A percentile compares a stretch with the other conserved stretches of the same genome.
These are phyloP conservation scores for Candida ulmi DNA, from an alignment of 805 yeast species.

Conservation along the genomic window DNA sequence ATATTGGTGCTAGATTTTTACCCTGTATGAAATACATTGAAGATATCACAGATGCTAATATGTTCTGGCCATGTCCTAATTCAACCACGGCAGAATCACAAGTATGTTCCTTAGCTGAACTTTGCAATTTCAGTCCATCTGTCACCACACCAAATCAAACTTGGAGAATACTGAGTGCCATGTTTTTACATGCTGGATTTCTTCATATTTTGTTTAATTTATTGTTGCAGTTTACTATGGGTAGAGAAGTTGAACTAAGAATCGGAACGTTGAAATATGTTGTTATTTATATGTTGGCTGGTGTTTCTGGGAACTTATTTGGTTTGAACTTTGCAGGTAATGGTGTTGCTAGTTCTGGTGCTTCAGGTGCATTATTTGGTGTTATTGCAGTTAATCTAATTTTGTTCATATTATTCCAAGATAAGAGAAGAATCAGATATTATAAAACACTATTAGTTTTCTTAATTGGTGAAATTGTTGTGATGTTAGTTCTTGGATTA, in stretches of 20 bases:
- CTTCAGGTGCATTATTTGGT: constrained; percentile 69
- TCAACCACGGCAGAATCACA: constrained; percentile 50
- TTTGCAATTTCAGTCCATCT: constrained; percentile 50
- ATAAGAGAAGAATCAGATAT: constrained; percentile 39
- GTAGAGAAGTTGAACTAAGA: constrained; percentile 48
- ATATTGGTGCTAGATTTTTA: constrained; percentile 64
- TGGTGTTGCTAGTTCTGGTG: constrained; percentile 65
- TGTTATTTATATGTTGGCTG: constrained; percentile 53
- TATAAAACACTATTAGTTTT: constrained; percentile 41
- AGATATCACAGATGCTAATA: constrained; percentile 42
- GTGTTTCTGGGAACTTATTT: constrained; percentile 60
- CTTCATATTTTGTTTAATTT: constrained; percentile 62
- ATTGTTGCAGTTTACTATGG: constrained; percentile 55
- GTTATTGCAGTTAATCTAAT: constrained; percentile 57
- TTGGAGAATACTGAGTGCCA: constrained; percentile 66
- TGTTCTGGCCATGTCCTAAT: constrained; percentile 63
- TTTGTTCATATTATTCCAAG: constrained; percentile 44
- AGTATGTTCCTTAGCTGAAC: constrained; percentile 49
- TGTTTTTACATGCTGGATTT: constrained; percentile 70
- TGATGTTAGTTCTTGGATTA: constrained; percentile 57
- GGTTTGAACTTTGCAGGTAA: constrained; percentile 67
- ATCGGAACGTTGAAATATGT: constrained; percentile 52
- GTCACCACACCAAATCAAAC: constrained; percentile 50
- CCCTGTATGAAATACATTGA: constrained; percentile 61
- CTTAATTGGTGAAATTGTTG: constrained; percentile 50